Base-by-base conservation (phyloP, 345 rosid genomes). In the Sonneratia alba region DNA sequence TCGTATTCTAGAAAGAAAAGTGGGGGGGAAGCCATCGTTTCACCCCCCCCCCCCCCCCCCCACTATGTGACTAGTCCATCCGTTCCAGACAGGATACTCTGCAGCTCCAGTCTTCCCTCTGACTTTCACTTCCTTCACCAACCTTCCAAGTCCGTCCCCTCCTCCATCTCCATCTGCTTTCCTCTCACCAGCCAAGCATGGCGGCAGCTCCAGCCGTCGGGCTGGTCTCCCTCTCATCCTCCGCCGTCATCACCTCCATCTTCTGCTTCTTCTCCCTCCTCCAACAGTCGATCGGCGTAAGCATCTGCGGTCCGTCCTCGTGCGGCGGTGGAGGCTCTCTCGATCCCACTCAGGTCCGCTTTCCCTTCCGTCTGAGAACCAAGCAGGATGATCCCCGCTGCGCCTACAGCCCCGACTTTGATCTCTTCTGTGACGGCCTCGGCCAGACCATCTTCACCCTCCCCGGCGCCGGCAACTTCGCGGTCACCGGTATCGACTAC, bases 381-480 rank as follows among this genome's bases (percentile, higher is more conserved):
- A 22, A 40, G 14, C 68, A 40, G 9, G 38, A 27, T 18, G 66
- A 62, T 34, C 8, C 34, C 4, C 38, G 36, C 22, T 64, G 78
- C 15, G 76, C 85, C 77, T 75, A 83, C 65, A 85, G 74, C 66
- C 87, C 84, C 0, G 83, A 81, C 7, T 86, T 85, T 66, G 68
- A 71, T 19, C 83, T 88, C 64, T 76, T 81, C 7, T 87, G 89
- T 82, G 72, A 84, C 82, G 49, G 36, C 36, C 32, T 1, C 14
- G 53, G 22, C 47, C 63, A 69, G 53, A 63, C 79, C 36, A 68
- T 69, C 67, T 70, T 88, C 43, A 55, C 37, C 49, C 73, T 87
- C 53, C 85, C 82, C 0, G 66, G n/a, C 22, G 66, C 89, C 2
- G 91, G 85, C 13, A 32, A 76, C 57, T 86, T 83, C 80, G 7